Evolutionary conservation across 306 rosid genomes (phyloP).

Genomic region (Spatholobus suberectus): DNA sequence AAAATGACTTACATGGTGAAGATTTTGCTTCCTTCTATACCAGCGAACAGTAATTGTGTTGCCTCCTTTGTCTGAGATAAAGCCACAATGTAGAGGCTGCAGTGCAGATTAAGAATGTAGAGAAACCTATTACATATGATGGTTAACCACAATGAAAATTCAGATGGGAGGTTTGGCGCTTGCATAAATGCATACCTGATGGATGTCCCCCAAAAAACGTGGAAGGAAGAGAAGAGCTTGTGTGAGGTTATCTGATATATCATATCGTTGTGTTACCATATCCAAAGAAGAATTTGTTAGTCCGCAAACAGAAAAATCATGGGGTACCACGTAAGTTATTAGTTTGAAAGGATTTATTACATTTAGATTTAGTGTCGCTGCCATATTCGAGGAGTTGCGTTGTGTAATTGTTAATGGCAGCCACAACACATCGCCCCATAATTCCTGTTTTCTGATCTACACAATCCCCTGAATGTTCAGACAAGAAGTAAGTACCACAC

Average conservation of each 20-base stretch:
- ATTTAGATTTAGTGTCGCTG: constrained; percentile 25
- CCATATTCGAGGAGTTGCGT: constrained; percentile 61
- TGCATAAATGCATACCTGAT: constrained; percentile 60
- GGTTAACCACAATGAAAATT: no score
- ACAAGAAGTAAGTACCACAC: not conserved
- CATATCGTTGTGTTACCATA: not conserved
- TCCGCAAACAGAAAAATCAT: not conserved
- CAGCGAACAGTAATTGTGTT: constrained; percentile 70
- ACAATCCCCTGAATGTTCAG: constrained; percentile 73
- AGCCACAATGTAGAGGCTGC: constrained; percentile 97
- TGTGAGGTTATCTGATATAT: constrained; percentile 78
- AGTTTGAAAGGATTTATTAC: constrained; percentile 42
- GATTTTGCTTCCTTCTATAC: constrained; percentile 77
- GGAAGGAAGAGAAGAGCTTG: constrained; percentile 79
- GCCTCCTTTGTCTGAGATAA: constrained; percentile 75
- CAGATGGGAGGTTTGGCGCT: not conserved
- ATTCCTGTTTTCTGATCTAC: constrained; percentile 58
- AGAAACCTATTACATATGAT: not conserved
- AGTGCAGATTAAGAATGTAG: not conserved
- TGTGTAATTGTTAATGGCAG: constrained; percentile 80
- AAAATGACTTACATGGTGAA: constrained; percentile 73
- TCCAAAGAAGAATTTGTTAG: not conserved
- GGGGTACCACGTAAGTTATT: not conserved
- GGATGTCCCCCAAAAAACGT: constrained; percentile 87
- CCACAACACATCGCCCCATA: constrained; percentile 73